Evolutionary conservation across 352 stramenopile genomes (phyloP).

Genomic region (Pythium rishiriense): DNA sequence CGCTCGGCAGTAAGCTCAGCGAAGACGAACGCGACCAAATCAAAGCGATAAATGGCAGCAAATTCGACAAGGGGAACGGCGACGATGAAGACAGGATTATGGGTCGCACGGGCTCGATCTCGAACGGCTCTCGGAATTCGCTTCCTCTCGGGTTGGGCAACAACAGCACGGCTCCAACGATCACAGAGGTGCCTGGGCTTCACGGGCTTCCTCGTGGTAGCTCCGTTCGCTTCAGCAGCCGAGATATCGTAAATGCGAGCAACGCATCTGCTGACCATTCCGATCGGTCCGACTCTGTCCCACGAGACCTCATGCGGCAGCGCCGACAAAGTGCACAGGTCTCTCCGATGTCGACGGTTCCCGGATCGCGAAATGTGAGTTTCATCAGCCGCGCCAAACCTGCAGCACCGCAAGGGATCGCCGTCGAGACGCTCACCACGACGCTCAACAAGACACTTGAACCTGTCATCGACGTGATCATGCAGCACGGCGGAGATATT

Average conservation of each 20-base stretch:
- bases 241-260: conserved; percentile 3
- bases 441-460: conserved; percentile 80
- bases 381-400: conserved; percentile 56
- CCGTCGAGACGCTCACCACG: conserved; percentile 72
- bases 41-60: conserved; percentile 24
- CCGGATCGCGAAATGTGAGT: conserved; percentile 26
- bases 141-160: conserved; percentile 17
- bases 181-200: neutral
- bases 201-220: neutral
- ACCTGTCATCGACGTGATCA: conserved; percentile 75
- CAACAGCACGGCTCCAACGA: neutral
- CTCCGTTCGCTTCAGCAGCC: conserved; percentile 13
- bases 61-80: conserved; percentile 11
- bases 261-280: conserved; percentile 13
- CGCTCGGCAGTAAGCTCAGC: conserved; percentile 68
- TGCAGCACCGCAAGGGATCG: conserved; percentile 52
- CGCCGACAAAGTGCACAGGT: conserved; percentile 31
- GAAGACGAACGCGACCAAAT: conserved; percentile 59
- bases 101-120: conserved; percentile 5
- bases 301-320: conserved; percentile 44
- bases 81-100: neutral
- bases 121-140: conserved; percentile 4
- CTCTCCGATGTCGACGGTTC: neutral
- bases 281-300: conserved; percentile 25
- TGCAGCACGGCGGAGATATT: conserved; percentile 73